A percentile compares a stretch with the other conserved stretches of the same genome.
Evolutionary conservation across 2,329 filamentous ascomycete genomes (phyloP).

Genomic region (Exophiala alcalophila): DNA sequence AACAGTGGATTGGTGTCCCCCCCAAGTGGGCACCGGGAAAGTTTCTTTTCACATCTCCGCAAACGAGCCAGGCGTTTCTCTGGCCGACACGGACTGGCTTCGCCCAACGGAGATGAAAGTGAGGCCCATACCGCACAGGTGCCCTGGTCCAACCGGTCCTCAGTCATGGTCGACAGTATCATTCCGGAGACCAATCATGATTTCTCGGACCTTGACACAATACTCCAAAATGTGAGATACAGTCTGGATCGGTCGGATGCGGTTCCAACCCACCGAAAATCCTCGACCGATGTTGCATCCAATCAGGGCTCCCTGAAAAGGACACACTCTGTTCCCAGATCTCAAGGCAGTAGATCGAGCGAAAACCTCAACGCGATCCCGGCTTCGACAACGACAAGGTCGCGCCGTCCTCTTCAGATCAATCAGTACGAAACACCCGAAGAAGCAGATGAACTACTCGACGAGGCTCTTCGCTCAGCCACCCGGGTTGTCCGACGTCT

Average conservation of each 20-base stretch:
- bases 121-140: constrained; percentile 91
- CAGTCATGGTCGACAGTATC: constrained; percentile 67
- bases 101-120: constrained; percentile 77
- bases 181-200: constrained; percentile 45
- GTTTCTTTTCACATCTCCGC: constrained; percentile 95
- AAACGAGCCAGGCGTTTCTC: constrained; percentile 92
- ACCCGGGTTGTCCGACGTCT: constrained; percentile 71
- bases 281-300: constrained; percentile 13
- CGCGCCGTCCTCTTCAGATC: constrained; percentile 68
- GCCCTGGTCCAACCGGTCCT: constrained; percentile 84
- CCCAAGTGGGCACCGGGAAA: constrained; percentile 78
- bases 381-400: constrained; percentile 72
- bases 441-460: constrained; percentile 92
- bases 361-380: constrained; percentile 42
- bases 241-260: constrained; percentile 47
- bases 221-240: constrained; percentile 59
- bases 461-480: constrained; percentile 79
- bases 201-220: constrained; percentile 60
- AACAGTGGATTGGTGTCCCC: constrained; percentile 72
- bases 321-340: constrained; percentile 28
- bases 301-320: constrained; percentile 28
- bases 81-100: constrained; percentile 80
- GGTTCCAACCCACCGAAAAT: constrained; percentile 9
- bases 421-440: constrained; percentile 91
- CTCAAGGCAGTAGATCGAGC: constrained; percentile 24